Conservation (phyloP, 192 early-diverging fungal genomes). For the Coemansia sp. region DNA sequence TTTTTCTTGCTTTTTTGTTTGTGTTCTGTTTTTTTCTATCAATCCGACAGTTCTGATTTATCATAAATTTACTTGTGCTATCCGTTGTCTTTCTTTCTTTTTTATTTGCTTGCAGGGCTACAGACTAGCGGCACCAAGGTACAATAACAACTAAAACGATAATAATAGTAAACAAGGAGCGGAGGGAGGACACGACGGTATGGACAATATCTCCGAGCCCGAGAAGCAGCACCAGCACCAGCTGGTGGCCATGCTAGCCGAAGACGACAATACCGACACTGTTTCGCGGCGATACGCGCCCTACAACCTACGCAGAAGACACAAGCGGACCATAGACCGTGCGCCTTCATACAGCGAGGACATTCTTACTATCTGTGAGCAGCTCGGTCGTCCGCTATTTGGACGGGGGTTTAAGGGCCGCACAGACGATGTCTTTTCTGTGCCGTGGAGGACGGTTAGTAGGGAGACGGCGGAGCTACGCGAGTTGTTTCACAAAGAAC, state of each 20-base stretch:
- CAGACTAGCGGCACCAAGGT: too few relatives aligned
- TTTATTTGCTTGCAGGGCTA: too few relatives aligned
- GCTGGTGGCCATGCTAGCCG: neutral
- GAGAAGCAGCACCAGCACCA: neutral
- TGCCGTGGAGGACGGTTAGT: constrained; percentile 50
- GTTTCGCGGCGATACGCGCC: constrained; percentile 28
- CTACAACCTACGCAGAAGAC: constrained; percentile 9
- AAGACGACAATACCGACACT: neutral
- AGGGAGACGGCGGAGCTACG: constrained; percentile 43
- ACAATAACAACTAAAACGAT: too few relatives aligned
- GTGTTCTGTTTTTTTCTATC: too few relatives aligned
- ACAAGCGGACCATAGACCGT: neutral
- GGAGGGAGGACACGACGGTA: too few relatives aligned
- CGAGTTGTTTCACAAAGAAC: constrained; percentile 23
- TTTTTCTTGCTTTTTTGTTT: too few relatives aligned
- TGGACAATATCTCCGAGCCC: neutral
- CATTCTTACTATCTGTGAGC: constrained; percentile 28
- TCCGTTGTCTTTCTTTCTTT: too few relatives aligned
- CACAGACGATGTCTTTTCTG: constrained; percentile 30
- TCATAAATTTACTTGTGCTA: too few relatives aligned
- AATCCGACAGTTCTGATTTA: too few relatives aligned
- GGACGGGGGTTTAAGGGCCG: constrained; percentile 5
- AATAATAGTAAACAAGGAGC: too few relatives aligned
- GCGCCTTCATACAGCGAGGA: constrained; percentile 22
- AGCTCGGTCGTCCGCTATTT: constrained; percentile 39